phyloP scores from a whole-genome alignment of 305 asterid species.

The Striga hermonthica region DNA sequence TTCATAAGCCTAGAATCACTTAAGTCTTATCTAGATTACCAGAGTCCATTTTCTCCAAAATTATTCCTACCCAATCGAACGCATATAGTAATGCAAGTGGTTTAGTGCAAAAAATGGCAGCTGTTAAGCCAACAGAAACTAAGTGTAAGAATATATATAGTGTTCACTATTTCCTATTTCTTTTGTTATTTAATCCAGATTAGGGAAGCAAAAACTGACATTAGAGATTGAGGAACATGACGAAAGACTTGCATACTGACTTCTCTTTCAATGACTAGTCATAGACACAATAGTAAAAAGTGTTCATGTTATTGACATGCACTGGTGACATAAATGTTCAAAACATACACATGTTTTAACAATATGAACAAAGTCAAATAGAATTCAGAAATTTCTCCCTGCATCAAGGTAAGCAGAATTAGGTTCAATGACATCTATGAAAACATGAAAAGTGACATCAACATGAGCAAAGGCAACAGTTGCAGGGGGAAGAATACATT shows the following conservation, averaged over 20 bases:
- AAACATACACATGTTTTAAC: not conserved
- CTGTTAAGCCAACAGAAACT: not conserved
- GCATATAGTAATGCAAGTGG: constrained; percentile 5
- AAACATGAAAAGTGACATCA: not conserved
- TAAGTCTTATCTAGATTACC: not conserved
- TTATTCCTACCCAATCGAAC: not conserved
- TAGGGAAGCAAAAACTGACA: not conserved
- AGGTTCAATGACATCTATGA: not conserved
- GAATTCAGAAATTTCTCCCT: not conserved
- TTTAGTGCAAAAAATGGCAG: not conserved
- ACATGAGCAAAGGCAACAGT: not conserved
- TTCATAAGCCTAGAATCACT: not conserved
- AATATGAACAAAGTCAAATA: not conserved
- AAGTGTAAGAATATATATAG: not conserved
- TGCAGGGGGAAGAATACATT: not conserved
- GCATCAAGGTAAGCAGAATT: not conserved
- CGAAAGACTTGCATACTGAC: not conserved
- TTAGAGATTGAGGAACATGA: not conserved
- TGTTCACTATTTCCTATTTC: not conserved
- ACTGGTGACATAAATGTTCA: not conserved
- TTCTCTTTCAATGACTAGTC: not conserved
- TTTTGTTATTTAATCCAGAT: not conserved
- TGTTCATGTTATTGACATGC: not conserved
- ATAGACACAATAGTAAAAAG: not conserved
- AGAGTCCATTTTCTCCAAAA: not conserved